Base-by-base conservation (phyloP, 495 filamentous ascomycete genomes). In the Trichodelitschia bisporula region DNA sequence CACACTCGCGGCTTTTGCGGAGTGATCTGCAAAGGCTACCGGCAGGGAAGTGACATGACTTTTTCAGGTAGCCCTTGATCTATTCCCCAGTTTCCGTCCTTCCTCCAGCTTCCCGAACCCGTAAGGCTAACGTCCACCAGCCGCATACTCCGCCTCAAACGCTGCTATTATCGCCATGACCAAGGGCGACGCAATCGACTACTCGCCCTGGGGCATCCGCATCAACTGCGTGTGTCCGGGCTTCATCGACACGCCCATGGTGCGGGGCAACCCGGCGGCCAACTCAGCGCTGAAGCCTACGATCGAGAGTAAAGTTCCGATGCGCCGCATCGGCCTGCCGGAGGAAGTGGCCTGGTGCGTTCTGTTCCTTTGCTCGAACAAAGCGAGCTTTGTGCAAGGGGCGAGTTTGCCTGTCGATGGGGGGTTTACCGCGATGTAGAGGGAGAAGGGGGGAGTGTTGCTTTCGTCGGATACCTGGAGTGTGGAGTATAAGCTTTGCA, bases 221-320 rank as follows among this genome's bases (percentile, higher is more conserved):
- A 51, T 65, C 21, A 65, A 63, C 26, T 63, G 58, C 32, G 56
- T 65, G 10, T 63, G 58, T 36, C 61, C 61, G 0, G 59, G 61
- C 3, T 44, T 61, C 1, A 57, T 61, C 21, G 54, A 56, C 28
- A 65, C 59, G 4, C 58, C 57, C 4, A 49, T 64, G 45, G 51
- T 53, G 14, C 49, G 8, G 21, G 12, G 21, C 12, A 8, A 24
- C 8, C 21, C 21, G 21, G 47, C 19, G 42, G 47, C 12, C 45
- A 47, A 9, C 36, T 47, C 8, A 56, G 55, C 33, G 36, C 36
- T 54, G 5, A 55, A 45, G 15, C 46, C 51, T 0, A 51, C 56
- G 1, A 44, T 55, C 13, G 34, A 56, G n/a, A n/a, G n/a, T n/a
- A 61, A 52, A 13, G 55, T 58, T 4, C 59, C 61, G 3, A 60